These are phyloP conservation scores for Striga asiatica DNA, from an alignment of 257 asterid genomes.

Conservation along the genomic window DNA sequence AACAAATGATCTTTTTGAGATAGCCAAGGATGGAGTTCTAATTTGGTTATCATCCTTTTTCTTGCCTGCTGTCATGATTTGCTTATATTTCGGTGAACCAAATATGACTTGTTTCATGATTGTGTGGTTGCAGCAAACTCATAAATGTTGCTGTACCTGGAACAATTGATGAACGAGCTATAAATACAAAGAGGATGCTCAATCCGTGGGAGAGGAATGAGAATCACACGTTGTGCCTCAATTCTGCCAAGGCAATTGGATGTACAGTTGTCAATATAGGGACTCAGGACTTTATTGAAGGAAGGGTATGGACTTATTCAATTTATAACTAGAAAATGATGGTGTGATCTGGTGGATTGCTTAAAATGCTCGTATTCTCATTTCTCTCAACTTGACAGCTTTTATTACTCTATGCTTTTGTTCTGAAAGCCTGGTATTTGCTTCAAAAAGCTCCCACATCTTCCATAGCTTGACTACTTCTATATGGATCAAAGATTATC, in stretches of 20 bases:
- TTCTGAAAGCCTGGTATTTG: neutral
- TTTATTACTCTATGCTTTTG: neutral
- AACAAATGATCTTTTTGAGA: conserved; percentile 87
- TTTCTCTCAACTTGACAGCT: no score
- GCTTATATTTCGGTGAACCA: conserved; percentile 2
- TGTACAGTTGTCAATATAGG: conserved; percentile 96
- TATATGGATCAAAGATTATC: neutral
- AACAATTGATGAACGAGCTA: conserved; percentile 93
- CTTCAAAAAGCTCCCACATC: neutral
- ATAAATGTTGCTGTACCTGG: conserved; percentile 97
- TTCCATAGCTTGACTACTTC: neutral
- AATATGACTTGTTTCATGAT: neutral
- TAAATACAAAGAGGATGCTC: conserved; percentile 76
- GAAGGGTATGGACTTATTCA: conserved; percentile 53
- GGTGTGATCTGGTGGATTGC: neutral
- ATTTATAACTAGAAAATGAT: neutral
- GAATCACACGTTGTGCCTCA: conserved; percentile 94
- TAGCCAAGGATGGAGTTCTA: conserved; percentile 96
- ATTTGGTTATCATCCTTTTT: conserved; percentile 48
- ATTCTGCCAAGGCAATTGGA: conserved; percentile 98
- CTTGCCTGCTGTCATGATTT: conserved; percentile 3
- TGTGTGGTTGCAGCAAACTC: conserved; percentile 59
- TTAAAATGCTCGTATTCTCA: no score
- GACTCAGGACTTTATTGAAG: conserved; percentile 92
- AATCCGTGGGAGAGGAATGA: conserved; percentile 99